Evolutionary conservation across 106 monocot species (phyloP).

Genomic region (Acorus calamus): DNA sequence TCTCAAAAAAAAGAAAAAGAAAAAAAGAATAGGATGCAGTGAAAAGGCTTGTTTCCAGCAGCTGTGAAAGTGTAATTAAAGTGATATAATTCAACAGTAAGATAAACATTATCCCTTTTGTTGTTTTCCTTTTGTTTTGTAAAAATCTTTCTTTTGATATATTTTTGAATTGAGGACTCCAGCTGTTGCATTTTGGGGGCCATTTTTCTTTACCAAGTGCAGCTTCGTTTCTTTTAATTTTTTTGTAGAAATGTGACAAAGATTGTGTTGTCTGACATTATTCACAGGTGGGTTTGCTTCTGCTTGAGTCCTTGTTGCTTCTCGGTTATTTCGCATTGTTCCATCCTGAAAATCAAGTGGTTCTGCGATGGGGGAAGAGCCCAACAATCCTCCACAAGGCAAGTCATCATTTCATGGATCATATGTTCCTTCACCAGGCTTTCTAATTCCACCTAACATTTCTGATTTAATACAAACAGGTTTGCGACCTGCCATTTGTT

Average conservation of each 20-base stretch:
- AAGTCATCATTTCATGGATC: neutral
- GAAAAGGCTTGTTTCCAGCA: no score
- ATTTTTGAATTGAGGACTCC: no score
- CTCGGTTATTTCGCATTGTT: slow-evolving; percentile 80
- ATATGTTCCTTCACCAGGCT: neutral
- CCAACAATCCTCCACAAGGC: slow-evolving; percentile 98
- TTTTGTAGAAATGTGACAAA: neutral
- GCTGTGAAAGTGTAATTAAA: no score
- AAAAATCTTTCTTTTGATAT: no score
- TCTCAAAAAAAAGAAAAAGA: no score
- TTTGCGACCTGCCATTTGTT: slow-evolving; percentile 88
- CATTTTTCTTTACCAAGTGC: neutral
- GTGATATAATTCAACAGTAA: no score
- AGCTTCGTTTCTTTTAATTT: neutral
- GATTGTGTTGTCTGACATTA: neutral
- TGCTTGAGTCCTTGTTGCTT: slow-evolving; percentile 75
- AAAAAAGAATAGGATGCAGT: no score
- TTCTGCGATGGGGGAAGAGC: slow-evolving; percentile 96
- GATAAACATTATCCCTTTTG: no score
- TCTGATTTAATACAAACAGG: slow-evolving; percentile 29
- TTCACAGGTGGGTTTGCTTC: slow-evolving; percentile 63
- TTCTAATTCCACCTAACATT: slow-evolving; percentile 2
- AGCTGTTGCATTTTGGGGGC: no score
- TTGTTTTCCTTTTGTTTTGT: no score
- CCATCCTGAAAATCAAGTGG: slow-evolving; percentile 87